Evolutionary conservation across 1,284 basidiomycete genomes (phyloP).

Genomic region (Exsudoporus floridanus): DNA sequence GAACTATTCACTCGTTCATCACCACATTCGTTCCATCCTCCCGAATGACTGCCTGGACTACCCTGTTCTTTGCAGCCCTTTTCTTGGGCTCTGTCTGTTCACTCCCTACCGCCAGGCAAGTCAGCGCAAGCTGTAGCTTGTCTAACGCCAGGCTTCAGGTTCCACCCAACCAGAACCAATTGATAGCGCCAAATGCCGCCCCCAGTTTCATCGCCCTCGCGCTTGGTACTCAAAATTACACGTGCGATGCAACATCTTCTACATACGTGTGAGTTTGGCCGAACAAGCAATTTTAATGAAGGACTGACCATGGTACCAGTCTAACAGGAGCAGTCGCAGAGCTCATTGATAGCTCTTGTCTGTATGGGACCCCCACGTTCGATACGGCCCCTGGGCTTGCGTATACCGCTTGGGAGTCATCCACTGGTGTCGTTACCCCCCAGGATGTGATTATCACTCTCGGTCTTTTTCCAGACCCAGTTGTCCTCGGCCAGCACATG

Average conservation of each 20-base stretch:
- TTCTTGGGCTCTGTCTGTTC: background rate
- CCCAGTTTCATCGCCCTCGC: constrained; percentile 47
- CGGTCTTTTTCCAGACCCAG: constrained; percentile 23
- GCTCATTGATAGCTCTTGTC: constrained; percentile 60
- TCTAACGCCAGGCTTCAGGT: constrained; percentile 19
- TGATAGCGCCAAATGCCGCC: constrained; percentile 37
- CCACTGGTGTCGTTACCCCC: constrained; percentile 21
- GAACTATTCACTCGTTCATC: background rate
- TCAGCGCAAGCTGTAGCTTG: constrained; percentile 14
- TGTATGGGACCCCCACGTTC: constrained; percentile 36
- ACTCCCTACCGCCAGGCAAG: background rate
- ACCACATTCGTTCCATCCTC: background rate
- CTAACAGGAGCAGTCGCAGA: constrained; percentile 53
- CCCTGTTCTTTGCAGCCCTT: background rate
- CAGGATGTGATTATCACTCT: constrained; percentile 39
- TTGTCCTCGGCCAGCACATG: constrained; percentile 56
- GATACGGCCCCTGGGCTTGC: constrained; percentile 42
- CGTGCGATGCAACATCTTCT: constrained; percentile 38
- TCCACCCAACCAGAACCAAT: constrained; percentile 28
- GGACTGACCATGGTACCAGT: constrained; percentile 17
- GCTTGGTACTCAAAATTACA: constrained; percentile 41
- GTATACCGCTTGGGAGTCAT: constrained; percentile 40
- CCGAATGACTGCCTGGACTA: background rate
- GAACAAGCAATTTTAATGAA: background rate
- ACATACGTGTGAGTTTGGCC: constrained; percentile 36